These are phyloP conservation scores for Macroventuria anomochaeta DNA, from an alignment of 2,329 filamentous ascomycete genomes.

Conservation along the genomic window DNA sequence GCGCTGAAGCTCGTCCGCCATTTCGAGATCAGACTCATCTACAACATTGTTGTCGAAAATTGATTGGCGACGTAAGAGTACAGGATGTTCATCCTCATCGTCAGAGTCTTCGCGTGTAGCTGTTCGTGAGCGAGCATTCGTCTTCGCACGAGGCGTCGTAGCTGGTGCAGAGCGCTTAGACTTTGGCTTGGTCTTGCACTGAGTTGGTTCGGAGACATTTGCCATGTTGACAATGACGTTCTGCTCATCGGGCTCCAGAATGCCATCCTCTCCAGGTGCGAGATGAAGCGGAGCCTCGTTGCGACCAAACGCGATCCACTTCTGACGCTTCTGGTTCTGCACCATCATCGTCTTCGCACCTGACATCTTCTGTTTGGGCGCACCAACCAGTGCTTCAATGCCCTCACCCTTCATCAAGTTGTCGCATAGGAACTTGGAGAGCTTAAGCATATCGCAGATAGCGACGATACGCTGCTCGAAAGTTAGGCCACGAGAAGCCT, in stretches of 20 bases:
- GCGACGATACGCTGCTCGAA: constrained; percentile 19
- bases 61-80: background rate
- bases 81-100: background rate
- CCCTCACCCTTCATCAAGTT: constrained; percentile 21
- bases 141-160: background rate
- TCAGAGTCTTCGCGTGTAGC: background rate
- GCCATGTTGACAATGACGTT: no score
- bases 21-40: background rate
- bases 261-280: background rate
- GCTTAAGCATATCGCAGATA: constrained; percentile 9
- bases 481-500: constrained; percentile 4
- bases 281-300: background rate
- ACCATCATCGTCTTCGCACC: constrained; percentile 4
- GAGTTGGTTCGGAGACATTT: background rate
- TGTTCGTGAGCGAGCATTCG: background rate
- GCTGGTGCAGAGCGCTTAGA: background rate
- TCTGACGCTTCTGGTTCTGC: constrained; percentile 9
- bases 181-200: background rate
- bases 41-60: background rate
- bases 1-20: background rate
- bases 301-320: constrained; percentile 7
- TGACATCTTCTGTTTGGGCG: constrained; percentile 10
- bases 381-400: constrained; percentile 4
- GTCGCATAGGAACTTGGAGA: constrained; percentile 17
- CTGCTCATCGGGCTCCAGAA: background rate